phyloP scores from a whole-genome alignment of 1,139 yeast genomes.

The Candida sanyaensis region DNA sequence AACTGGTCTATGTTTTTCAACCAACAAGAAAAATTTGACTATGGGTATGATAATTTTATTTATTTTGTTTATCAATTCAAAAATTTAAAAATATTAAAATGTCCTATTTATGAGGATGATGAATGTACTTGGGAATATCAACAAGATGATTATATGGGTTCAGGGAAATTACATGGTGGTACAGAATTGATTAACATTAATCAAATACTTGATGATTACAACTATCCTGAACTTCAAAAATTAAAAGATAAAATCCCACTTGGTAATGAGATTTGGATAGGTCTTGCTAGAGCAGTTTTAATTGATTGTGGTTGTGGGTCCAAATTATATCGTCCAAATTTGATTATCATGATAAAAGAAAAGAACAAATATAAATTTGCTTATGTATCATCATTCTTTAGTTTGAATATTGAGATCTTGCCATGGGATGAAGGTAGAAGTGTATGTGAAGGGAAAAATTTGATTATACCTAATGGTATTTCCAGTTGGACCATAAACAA shows the following conservation, averaged over 20 bases:
- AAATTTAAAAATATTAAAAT: conserved; percentile 24
- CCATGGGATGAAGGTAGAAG: conserved; percentile 30
- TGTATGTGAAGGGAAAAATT: conserved; percentile 26
- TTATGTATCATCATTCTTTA: conserved; percentile 34
- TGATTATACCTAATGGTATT: conserved; percentile 39
- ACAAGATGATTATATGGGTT: conserved; percentile 18
- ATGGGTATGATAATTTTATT: conserved; percentile 20
- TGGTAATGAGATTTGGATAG: conserved; percentile 44
- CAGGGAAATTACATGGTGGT: conserved; percentile 33
- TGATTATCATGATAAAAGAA: conserved; percentile 41
- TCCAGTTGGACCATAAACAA: conserved; percentile 26
- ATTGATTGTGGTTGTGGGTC: conserved; percentile 49
- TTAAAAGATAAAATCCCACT: conserved; percentile 21
- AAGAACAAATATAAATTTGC: conserved; percentile 29
- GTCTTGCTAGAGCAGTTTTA: conserved; percentile 49
- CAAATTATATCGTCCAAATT: conserved; percentile 46
- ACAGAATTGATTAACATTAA: conserved; percentile 24
- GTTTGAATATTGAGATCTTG: conserved; percentile 31
- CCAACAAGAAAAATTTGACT: background rate
- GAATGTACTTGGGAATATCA: conserved; percentile 10
- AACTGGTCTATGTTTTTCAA: conserved; percentile 19
- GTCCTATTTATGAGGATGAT: conserved; percentile 18
- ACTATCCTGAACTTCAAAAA: conserved; percentile 10
- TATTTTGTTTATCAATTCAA: conserved; percentile 30
- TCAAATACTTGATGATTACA: conserved; percentile 13